Percentiles rank a stretch among this genome's conserved stretches.
Evolutionary conservation across 352 stramenopile species (phyloP).

Genomic region (Phytophthora sp.): DNA sequence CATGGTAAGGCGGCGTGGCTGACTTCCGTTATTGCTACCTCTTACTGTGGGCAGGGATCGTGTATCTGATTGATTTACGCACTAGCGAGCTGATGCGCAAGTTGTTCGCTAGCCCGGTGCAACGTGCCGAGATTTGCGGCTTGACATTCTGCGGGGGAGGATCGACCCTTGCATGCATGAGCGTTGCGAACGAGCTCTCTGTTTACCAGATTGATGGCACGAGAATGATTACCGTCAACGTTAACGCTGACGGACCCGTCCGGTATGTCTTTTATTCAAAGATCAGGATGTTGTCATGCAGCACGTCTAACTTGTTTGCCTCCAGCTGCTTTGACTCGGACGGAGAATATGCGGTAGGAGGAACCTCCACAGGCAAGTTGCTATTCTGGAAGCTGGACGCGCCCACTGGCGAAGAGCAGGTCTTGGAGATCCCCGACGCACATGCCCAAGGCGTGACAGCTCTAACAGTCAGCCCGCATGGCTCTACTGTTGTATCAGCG

Average conservation of each 20-base stretch:
- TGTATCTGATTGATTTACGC: conserved; percentile 79
- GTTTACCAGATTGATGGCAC: conserved; percentile 70
- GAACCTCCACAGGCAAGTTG: conserved; percentile 75
- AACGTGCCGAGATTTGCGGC: conserved; percentile 57
- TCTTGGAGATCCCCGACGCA: conserved; percentile 79
- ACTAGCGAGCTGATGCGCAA: conserved; percentile 69
- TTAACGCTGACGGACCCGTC: conserved; percentile 64
- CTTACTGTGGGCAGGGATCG: conserved; percentile 35
- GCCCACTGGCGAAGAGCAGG: conserved; percentile 57
- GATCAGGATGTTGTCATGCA: background rate
- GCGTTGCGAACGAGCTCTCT: conserved; percentile 69
- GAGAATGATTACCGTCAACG: conserved; percentile 60
- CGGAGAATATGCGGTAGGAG: conserved; percentile 75
- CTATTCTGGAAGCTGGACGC: conserved; percentile 88
- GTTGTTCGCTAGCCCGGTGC: conserved; percentile 61
- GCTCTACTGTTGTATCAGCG: conserved; percentile 60
- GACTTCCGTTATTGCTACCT: background rate
- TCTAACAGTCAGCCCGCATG: conserved; percentile 66
- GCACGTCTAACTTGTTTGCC: background rate
- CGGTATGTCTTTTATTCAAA: conserved; percentile 36
- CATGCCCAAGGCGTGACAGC: conserved; percentile 69
- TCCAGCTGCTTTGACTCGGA: conserved; percentile 81
- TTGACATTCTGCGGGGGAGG: conserved; percentile 70
- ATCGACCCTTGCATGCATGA: conserved; percentile 67
- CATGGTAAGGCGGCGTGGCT: too few species aligned